Conservation (phyloP, 176 grass and related monocot species). For the Aegilops speltoides region DNA sequence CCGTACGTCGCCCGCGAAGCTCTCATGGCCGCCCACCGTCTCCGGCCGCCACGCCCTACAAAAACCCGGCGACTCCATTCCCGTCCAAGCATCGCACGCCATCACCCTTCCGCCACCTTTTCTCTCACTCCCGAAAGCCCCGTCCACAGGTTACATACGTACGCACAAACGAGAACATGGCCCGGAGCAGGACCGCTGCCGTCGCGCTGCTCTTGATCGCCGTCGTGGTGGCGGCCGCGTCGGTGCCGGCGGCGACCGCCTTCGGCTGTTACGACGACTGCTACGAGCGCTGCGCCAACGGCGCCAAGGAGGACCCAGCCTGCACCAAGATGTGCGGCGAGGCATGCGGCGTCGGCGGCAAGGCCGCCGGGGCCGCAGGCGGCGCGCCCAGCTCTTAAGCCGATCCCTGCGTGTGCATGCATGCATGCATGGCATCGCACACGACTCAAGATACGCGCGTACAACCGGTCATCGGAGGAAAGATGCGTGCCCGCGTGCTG, state of each 20-base stretch:
- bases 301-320: conserved; percentile 30
- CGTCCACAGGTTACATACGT: background rate
- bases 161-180: background rate
- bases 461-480: background rate
- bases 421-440: background rate
- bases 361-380: background rate
- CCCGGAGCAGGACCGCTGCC: conserved; percentile 12
- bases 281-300: conserved; percentile 61
- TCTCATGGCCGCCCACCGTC: background rate
- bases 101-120: background rate
- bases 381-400: background rate
- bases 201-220: conserved; percentile 15
- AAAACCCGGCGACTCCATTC: background rate
- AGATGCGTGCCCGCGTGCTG: background rate
- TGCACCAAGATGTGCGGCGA: conserved; percentile 63
- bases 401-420: background rate
- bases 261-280: conserved; percentile 59
- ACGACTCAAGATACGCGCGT: background rate
- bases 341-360: conserved; percentile 15
- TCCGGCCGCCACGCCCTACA: background rate
- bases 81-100: background rate
- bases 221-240: conserved; percentile 10
- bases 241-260: conserved; percentile 22
- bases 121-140: background rate
- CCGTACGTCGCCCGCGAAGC: background rate